Percentiles rank a stretch among this genome's conserved stretches.
phyloP scores from a whole-genome alignment of 805 yeast genomes.

The Saturnispora saitoi region DNA sequence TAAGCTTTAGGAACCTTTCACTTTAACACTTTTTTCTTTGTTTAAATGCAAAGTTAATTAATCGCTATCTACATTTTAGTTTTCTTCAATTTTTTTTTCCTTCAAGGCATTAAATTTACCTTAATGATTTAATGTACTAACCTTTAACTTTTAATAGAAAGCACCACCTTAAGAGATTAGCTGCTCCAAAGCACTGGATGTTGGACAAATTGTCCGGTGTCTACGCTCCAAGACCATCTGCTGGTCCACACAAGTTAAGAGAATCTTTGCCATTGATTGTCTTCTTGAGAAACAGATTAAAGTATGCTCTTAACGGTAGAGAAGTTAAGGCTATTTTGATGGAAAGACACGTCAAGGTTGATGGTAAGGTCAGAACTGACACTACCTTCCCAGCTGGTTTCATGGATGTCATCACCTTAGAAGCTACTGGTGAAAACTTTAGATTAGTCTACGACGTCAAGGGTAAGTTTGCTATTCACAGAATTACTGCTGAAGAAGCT shows the following conservation, averaged over 20 bases:
- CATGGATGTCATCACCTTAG: conserved; percentile 97
- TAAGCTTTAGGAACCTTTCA: background rate
- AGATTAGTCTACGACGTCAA: conserved; percentile 97
- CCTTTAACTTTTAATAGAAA: conserved; percentile 43
- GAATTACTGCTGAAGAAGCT: conserved; percentile 98
- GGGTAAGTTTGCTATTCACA: conserved; percentile 99
- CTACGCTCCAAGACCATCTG: conserved; percentile 99
- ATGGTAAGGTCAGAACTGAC: conserved; percentile 99
- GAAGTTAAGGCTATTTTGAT: conserved; percentile 96
- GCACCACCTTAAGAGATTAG: conserved; percentile 99
- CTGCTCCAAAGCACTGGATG: conserved; percentile 99
- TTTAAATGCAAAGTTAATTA: background rate
- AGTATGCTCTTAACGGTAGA: conserved; percentile 98
- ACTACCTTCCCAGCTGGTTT: conserved; percentile 98
- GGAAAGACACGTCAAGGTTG: conserved; percentile 98
- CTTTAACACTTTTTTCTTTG: background rate
- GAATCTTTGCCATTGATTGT: conserved; percentile 96
- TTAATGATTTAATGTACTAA: conserved; percentile 1
- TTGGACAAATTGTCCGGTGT: conserved; percentile 99
- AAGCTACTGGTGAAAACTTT: conserved; percentile 98
- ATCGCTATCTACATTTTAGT: too few relatives aligned
- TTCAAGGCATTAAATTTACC: background rate
- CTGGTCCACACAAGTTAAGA: conserved; percentile 99
- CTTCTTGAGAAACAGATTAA: conserved; percentile 96
- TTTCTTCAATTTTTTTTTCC: background rate